Percentiles rank a stretch among this genome's conserved stretches.
Conservation (phyloP, 164 flowering plant species). For the Vitis labrusca region DNA sequence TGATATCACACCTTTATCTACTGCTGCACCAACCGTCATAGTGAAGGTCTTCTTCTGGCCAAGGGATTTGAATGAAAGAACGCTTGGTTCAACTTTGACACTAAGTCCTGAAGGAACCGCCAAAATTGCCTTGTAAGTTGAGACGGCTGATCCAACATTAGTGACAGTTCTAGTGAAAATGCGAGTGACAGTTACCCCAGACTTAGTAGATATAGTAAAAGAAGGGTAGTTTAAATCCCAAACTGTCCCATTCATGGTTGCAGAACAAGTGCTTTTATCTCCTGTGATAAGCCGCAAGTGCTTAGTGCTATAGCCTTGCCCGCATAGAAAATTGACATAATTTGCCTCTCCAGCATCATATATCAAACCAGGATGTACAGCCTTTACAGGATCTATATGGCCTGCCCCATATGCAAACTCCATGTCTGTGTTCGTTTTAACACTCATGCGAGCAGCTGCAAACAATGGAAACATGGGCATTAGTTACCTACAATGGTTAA, state of each 20-base stretch:
- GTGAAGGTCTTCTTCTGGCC: constrained; percentile 42
- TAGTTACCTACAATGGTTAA: not conserved
- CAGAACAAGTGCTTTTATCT: constrained; percentile 37
- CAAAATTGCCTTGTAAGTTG: constrained; percentile 39
- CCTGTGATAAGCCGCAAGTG: constrained; percentile 35
- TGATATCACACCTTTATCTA: constrained; percentile 14
- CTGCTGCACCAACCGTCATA: constrained; percentile 31
- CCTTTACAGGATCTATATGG: constrained; percentile 49
- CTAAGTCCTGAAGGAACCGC: constrained; percentile 23
- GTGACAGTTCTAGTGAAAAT: constrained; percentile 57
- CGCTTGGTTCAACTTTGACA: constrained; percentile 37
- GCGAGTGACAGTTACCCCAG: constrained; percentile 5
- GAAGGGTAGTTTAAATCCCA: constrained; percentile 72
- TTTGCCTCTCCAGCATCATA: constrained; percentile 53
- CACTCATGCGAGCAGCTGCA: constrained; percentile 50
- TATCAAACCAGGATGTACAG: constrained; percentile 52
- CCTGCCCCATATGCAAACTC: constrained; percentile 68
- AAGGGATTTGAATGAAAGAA: constrained; percentile 31
- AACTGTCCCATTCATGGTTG: constrained; percentile 22
- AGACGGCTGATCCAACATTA: constrained; percentile 52
- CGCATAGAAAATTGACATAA: constrained; percentile 50
- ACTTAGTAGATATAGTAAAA: constrained; percentile 18
- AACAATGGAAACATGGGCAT: not conserved
- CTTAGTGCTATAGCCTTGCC: constrained; percentile 38
- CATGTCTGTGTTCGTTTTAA: constrained; percentile 23